phyloP scores from a whole-genome alignment of 768 basidiomycete genomes.

The Termitomyces sp. region DNA sequence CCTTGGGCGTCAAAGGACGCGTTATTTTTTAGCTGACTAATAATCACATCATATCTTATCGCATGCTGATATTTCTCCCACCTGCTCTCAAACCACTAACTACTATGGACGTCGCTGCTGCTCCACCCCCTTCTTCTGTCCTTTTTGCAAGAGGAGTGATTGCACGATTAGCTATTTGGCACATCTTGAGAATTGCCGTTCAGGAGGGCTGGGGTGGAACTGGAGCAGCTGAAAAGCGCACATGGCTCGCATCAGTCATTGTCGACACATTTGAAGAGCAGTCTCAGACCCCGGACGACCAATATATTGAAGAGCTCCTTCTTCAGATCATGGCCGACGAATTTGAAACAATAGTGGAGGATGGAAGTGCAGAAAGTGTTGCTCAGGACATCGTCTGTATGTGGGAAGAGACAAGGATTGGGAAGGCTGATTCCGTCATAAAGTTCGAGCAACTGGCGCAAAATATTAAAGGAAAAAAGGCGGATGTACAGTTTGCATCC shows the following conservation, averaged over 20 bases:
- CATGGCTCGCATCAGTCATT: slow-evolving; percentile 78
- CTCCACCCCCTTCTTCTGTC: slow-evolving; percentile 43
- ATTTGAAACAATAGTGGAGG: slow-evolving; percentile 80
- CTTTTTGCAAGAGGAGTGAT: slow-evolving; percentile 86
- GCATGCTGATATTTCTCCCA: not conserved
- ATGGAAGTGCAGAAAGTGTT: slow-evolving; percentile 73
- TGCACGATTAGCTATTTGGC: slow-evolving; percentile 79
- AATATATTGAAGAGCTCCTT: slow-evolving; percentile 78
- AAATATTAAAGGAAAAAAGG: slow-evolving; percentile 49
- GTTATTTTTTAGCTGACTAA: slow-evolving; percentile 4
- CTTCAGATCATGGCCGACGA: slow-evolving; percentile 85
- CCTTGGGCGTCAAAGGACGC: not conserved
- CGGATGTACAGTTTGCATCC: slow-evolving; percentile 39
- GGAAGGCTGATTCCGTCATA: slow-evolving; percentile 42
- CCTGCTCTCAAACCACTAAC: not conserved
- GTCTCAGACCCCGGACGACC: slow-evolving; percentile 46
- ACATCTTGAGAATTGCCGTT: slow-evolving; percentile 81
- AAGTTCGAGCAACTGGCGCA: slow-evolving; percentile 65
- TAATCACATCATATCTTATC: slow-evolving; percentile 12
- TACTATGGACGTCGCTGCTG: slow-evolving; percentile 17
- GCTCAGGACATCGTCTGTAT: slow-evolving; percentile 66
- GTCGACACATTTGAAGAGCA: slow-evolving; percentile 74
- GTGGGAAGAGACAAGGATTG: slow-evolving; percentile 50
- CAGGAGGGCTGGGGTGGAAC: slow-evolving; percentile 86
- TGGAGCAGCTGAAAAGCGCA: slow-evolving; percentile 61